A percentile compares a stretch with the other conserved stretches of the same genome.
Conservation (phyloP, 176 grass and related monocot species). For the Musa itinerans region DNA sequence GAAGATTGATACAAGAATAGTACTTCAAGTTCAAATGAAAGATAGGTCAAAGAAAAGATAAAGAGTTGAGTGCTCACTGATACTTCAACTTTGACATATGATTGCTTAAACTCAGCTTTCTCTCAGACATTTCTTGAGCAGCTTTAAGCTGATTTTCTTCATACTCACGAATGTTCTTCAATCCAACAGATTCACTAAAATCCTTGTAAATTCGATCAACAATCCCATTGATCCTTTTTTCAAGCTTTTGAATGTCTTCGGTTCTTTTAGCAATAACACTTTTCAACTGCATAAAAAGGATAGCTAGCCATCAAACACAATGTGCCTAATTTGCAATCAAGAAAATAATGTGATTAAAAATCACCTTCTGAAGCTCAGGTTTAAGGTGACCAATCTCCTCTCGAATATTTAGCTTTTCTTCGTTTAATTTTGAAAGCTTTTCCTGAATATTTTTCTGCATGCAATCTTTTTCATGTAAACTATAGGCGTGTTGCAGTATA, state of each 20-base stretch:
- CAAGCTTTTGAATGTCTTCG: constrained; percentile 61
- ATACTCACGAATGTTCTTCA: constrained; percentile 94
- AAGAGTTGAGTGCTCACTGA: constrained; percentile 57
- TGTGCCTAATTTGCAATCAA: constrained; percentile 7
- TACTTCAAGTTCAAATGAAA: neutral
- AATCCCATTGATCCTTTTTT: constrained; percentile 94
- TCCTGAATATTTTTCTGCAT: constrained; percentile 65
- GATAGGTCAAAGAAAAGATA: neutral
- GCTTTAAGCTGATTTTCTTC: constrained; percentile 91
- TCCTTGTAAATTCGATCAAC: constrained; percentile 82
- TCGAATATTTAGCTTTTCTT: constrained; percentile 62
- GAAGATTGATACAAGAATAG: neutral
- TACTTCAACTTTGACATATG: constrained; percentile 99
- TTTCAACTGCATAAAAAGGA: constrained; percentile 52
- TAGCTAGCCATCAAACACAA: constrained; percentile 25
- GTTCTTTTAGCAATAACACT: constrained; percentile 53
- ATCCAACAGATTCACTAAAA: constrained; percentile 91
- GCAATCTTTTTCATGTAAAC: neutral
- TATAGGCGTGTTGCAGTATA: neutral
- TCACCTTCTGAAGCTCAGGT: constrained; percentile 69
- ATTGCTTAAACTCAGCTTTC: constrained; percentile 70
- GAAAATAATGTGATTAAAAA: constrained; percentile 1
- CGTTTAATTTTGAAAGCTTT: constrained; percentile 61
- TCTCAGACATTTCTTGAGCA: constrained; percentile 76
- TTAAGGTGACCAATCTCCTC: constrained; percentile 63